Percentiles rank a stretch among this genome's conserved stretches.
phyloP scores from a whole-genome alignment of 2,329 filamentous ascomycete species.

The Ophiosphaerella narmari region DNA sequence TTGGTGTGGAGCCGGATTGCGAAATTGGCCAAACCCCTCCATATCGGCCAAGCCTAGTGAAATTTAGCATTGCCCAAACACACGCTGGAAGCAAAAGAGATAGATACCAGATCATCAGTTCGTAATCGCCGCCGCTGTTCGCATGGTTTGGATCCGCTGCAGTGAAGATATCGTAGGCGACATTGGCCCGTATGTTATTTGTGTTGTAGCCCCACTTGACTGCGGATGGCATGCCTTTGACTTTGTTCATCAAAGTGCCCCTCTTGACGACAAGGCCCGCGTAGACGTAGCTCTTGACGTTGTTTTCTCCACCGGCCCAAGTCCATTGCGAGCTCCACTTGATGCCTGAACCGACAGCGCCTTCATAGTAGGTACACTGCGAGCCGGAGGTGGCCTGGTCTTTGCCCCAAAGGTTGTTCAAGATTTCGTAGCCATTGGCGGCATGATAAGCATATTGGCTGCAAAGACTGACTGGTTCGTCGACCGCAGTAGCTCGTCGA shows the following conservation, averaged over 20 bases:
- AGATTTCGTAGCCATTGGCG: constrained; percentile 2
- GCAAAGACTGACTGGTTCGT: constrained; percentile 1
- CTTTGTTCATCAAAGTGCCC: constrained; percentile 9
- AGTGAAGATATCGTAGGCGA: constrained; percentile 26
- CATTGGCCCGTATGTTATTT: constrained; percentile 12
- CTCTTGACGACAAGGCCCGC: constrained; percentile 13
- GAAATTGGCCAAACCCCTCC: constrained; percentile 47
- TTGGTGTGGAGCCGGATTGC: background rate
- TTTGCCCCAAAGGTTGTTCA: constrained; percentile 7
- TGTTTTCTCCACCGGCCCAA: constrained; percentile 20
- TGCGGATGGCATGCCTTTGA: constrained; percentile 16
- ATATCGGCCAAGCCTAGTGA: constrained; percentile 56
- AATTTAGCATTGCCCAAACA: background rate
- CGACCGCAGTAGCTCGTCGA: background rate
- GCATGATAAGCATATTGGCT: constrained; percentile 6
- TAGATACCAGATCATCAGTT: constrained; percentile 24
- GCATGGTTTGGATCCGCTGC: constrained; percentile 17
- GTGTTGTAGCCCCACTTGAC: constrained; percentile 19
- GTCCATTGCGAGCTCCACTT: constrained; percentile 16
- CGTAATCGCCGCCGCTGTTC: constrained; percentile 22
- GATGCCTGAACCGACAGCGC: constrained; percentile 10
- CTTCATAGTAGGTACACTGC: constrained; percentile 20
- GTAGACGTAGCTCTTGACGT: constrained; percentile 24
- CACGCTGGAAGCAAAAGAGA: background rate
- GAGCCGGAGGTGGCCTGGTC: constrained; percentile 10